Evolutionary conservation across 768 basidiomycete genomes (phyloP), one percentile per base, ranked within the genome.

Genomic region (Boletellus ananiceps): DNA sequence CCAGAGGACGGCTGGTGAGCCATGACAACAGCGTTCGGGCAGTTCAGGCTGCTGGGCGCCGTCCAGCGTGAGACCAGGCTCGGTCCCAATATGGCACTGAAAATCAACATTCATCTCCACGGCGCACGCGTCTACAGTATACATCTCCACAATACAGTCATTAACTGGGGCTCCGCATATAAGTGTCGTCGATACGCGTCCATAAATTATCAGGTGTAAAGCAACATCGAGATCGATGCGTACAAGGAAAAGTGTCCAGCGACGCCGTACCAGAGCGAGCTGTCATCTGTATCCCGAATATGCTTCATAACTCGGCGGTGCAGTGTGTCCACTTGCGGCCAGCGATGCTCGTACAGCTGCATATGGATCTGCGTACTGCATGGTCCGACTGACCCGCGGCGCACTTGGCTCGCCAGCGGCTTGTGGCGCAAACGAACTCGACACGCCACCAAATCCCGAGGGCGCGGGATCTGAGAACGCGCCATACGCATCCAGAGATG

Each of bases 361-460:
- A 61, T 92, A 93, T 8, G 90, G 90, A 61, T 93, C 86, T 19
- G 89, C 90, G 60, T 92, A 89, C 65, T 93, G 90, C 92, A 95
- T 93, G 46, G 93, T 94, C 64, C 91, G 72, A 67, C 90, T 93
- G 34, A 93, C 72, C 23, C 82, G 78, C 25, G 76, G 74, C 0
- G 72, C 64, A 14, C 57, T 69, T 18, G 59, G 46, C 7, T 67
- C 65, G 11, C 49, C 51, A 9, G 68, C 51, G 14, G 74, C 60
- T 2, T 77, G 60, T 3, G 63, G 68, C n/a, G 58, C 58, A 37
- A 54, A 57, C 45, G 69, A 65, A 25, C 65, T 69, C 2, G 71
- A 65, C 12, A 70, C 67, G 12, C 68, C 69, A 40, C 74, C 80
- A 57, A 84, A 92, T 19, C 87, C 90, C 49, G 74, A 80, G 1